Evolutionary conservation across 2,329 filamentous ascomycete species (phyloP), one percentile per base, ranked within the genome.

Genomic region (Phyllosticta citrichinensis): DNA sequence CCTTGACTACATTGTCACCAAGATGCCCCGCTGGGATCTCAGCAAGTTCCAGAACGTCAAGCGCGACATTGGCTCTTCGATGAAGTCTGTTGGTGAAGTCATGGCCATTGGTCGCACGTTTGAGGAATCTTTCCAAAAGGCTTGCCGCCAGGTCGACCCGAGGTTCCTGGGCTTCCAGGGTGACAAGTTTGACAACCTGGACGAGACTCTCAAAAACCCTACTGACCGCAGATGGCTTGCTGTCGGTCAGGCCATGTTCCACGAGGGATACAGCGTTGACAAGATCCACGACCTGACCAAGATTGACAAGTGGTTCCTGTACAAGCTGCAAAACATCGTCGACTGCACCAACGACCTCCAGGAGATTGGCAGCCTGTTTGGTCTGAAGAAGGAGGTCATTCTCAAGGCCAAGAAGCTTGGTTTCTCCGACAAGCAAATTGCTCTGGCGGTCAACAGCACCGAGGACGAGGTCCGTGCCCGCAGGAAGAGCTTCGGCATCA

Each of bases 101-200:
- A 99, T 99, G 94, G 94, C 94, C 65, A 97, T 99, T 70, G 94
- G 94, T 67, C 87, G 94, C 75, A 97, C 94, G 30, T 99, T 97
- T 69, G 94, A 99, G 77, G 94, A 99, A 79, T 96, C 91, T 17
- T 96, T 99, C 80, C 94, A 99, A 77, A 99, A 99, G 81, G 94
- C 94, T 64, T 96, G 97, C 72, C 90, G 94, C 63, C 91, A 96
- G 79, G 93, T 99, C 66, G 94, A 99, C 73, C 93, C 94, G 67
- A 85, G 83, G 69, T 97, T 89, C 73, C 78, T 93, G 65, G 94
- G 94, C 66, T 95, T 97, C 81, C 91, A 97, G 79, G 93, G 91
- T 62, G 93, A 93, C 75, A 87, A 93, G 72, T 97, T 97, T 68
- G 91, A 96, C 25, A 86, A 96, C 71, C 83, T 99, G 27, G 94